A percentile compares a stretch with the other conserved stretches of the same genome.
Conservation (phyloP, 163 green algal species). For the Prototheca wickerhamii region DNA sequence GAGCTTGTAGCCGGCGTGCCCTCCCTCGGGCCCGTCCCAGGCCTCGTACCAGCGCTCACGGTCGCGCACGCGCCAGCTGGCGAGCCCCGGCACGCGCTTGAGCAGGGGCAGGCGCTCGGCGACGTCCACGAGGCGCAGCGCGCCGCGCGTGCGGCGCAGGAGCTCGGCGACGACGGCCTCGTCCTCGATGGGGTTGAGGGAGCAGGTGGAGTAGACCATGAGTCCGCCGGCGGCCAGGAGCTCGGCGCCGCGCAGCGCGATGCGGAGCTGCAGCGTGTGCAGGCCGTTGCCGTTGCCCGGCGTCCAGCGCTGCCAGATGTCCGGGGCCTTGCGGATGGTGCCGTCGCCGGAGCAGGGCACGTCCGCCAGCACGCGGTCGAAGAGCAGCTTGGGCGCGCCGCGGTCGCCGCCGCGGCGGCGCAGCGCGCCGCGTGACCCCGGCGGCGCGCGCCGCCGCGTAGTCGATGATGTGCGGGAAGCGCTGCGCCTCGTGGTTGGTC, state of each 20-base stretch:
- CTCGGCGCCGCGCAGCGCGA: conserved; percentile 54
- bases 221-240: conserved; percentile 81
- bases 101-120: conserved; percentile 63
- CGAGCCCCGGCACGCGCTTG: conserved; percentile 59
- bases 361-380: conserved; percentile 93
- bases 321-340: conserved; percentile 90
- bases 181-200: conserved; percentile 96
- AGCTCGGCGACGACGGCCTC: conserved; percentile 94
- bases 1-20: conserved; percentile 36
- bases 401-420: neutral
- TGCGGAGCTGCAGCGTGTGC: conserved; percentile 86
- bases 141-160: conserved; percentile 50
- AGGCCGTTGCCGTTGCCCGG: conserved; percentile 63
- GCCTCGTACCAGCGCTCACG: conserved; percentile 49
- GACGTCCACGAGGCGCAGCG: conserved; percentile 81
- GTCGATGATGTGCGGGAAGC: conserved; percentile 50
- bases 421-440: neutral
- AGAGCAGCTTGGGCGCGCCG: conserved; percentile 39
- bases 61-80: conserved; percentile 67
- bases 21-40: conserved; percentile 53
- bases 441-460: neutral
- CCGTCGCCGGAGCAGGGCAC: conserved; percentile 95
- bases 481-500: conserved; percentile 85
- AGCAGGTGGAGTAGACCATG: conserved; percentile 98
- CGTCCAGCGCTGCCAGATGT: conserved; percentile 92